Evolutionary conservation across 768 basidiomycete genomes (phyloP), one percentile per base, ranked within the genome.

Genomic region (Panaeolus papilionaceus): DNA sequence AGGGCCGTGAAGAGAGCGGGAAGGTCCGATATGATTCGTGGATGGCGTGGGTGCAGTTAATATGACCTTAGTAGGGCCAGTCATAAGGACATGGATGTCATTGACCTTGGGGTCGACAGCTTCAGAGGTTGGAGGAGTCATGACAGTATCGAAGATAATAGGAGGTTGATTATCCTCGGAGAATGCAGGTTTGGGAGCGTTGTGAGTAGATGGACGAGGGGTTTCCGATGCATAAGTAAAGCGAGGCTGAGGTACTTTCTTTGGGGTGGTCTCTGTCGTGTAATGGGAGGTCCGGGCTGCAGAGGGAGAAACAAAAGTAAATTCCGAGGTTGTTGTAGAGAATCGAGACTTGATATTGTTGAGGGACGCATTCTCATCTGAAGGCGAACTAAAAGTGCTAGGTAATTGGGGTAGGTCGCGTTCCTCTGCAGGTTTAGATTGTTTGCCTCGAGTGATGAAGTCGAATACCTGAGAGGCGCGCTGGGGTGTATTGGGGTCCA

Each of bases 391-490:
- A 70, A 81, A 82, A 33, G 77, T 72, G 71, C 81, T 83, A 0
- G 79, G 79, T 6, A 78, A 74, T 37, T 83, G 77, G 2, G 83
- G 80, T 20, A 83, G 77, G 5, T 79, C 75, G 26, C 78, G 73
- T 54, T 84, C 82, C 8, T 81, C 77, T 61, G 77, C 74, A 16
- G 73, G 66, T 3, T 67, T 67, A 47, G 78, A 79, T 64, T 76
- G 78, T 66, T 79, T 80, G 71, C 80, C 81, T 75, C 79, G 85
- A 69, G 86, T 86, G 62, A 94, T 78, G 77, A 94, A 94, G 4
- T 83, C 86, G 67, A 94, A 94, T 20, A 94, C 84, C 69, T 93
- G 88, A 2, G 92, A 90, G 23, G 92, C 92, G 38, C 90, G 84
- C 70, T 86, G 87, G 14, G 90, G 87, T 28, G 88, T 89, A 66